phyloP scores from a whole-genome alignment of 176 grass and related monocot genomes.

The Hordeum vulgare region MorexV3_pseudomolecules_assembly NC_058524.1:65660004-65660503 shows the following conservation, averaged over 20 bases:
- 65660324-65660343: slow-evolving; percentile 44
- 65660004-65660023: slow-evolving; percentile 18
- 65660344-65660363: slow-evolving; percentile 27
- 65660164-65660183: slow-evolving; percentile 24
- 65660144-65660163: slow-evolving; percentile 11
- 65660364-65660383: neutral
- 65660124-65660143: slow-evolving; percentile 9
- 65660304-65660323: slow-evolving; percentile 29
- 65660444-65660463: slow-evolving; percentile 46
- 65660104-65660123: slow-evolving; percentile 44
- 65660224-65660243: slow-evolving; percentile 40
- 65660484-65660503: slow-evolving; percentile 34
- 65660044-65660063: slow-evolving; percentile 54
- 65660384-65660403: slow-evolving; percentile 5
- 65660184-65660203: slow-evolving; percentile 26
- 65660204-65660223: slow-evolving; percentile 29
- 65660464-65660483: slow-evolving; percentile 59
- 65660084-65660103: slow-evolving; percentile 58
- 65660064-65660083: slow-evolving; percentile 55
- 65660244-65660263: slow-evolving; percentile 33
- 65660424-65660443: slow-evolving; percentile 49
- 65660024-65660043: slow-evolving; percentile 33
- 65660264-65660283: slow-evolving; percentile 67
- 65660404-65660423: slow-evolving; percentile 37
- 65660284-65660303: slow-evolving; percentile 59